Evolutionary conservation across 2,329 filamentous ascomycete genomes (phyloP).

Genomic region (Fusarium hainanense): DNA sequence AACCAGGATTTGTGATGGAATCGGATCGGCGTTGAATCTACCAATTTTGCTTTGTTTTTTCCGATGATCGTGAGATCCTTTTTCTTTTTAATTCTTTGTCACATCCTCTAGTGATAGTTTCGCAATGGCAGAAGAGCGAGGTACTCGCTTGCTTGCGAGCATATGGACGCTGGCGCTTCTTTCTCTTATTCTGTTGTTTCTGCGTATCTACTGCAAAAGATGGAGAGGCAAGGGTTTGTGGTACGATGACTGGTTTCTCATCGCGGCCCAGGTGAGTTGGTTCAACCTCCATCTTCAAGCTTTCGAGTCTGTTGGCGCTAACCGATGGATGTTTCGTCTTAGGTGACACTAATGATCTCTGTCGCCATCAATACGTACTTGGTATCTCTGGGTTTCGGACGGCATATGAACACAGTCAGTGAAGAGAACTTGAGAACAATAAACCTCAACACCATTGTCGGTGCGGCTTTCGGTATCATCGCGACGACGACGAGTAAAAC

Average conservation of each 20-base stretch:
- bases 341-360: conserved; percentile 46
- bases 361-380: conserved; percentile 50
- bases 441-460: conserved; percentile 46
- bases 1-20: conserved; percentile 6
- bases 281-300: not conserved
- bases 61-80: not conserved
- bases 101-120: not conserved
- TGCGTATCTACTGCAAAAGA: conserved; percentile 53
- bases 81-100: not conserved
- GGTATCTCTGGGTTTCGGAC: conserved; percentile 47
- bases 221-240: conserved; percentile 51
- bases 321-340: not conserved
- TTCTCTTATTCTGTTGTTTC: conserved; percentile 43
- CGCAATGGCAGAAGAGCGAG: conserved; percentile 38
- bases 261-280: conserved; percentile 51
- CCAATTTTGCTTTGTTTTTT: not conserved
- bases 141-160: conserved; percentile 46
- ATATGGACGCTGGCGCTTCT: conserved; percentile 47
- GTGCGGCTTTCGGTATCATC: conserved; percentile 48
- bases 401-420: conserved; percentile 39
- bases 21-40: conserved; percentile 21
- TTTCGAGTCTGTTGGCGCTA: not conserved
- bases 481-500: conserved; percentile 53
- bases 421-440: conserved; percentile 41
- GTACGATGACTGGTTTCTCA: conserved; percentile 53